Percentiles rank a stretch among this genome's conserved stretches.
phyloP scores from a whole-genome alignment of 2,329 filamentous ascomycete genomes.

The Parafenestella ontariensis region DNA sequence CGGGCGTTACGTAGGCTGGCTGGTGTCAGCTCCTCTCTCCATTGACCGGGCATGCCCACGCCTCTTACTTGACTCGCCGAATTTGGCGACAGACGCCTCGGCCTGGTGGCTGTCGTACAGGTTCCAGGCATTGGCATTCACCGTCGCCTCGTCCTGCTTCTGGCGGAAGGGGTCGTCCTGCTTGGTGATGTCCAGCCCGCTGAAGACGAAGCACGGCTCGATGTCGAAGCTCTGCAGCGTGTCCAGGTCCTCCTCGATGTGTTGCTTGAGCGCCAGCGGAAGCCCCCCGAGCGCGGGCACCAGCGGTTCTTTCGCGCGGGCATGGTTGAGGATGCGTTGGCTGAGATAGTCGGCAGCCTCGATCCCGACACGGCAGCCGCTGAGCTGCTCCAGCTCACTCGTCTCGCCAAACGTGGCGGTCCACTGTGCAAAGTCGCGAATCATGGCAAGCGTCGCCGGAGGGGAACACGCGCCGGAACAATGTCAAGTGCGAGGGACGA shows the following conservation, averaged over 20 bases:
- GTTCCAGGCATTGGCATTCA: constrained; percentile 82
- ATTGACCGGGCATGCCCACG: neutral
- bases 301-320: constrained; percentile 77
- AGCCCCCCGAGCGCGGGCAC: constrained; percentile 88
- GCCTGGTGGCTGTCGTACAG: constrained; percentile 84
- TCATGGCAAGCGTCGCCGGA: constrained; percentile 45
- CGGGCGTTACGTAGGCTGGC: constrained; percentile 67
- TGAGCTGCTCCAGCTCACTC: constrained; percentile 72
- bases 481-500: neutral
- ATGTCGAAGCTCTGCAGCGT: constrained; percentile 74
- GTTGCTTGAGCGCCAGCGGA: constrained; percentile 76
- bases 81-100: constrained; percentile 81
- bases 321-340: constrained; percentile 65
- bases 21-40: constrained; percentile 15
- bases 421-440: constrained; percentile 64
- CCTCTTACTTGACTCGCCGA: constrained; percentile 76
- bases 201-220: constrained; percentile 88
- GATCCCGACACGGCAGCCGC: constrained; percentile 78
- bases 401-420: constrained; percentile 61
- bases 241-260: constrained; percentile 79
- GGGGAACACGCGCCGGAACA: constrained; percentile 2
- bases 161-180: constrained; percentile 66
- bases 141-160: constrained; percentile 68
- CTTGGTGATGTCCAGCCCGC: constrained; percentile 80
- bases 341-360: constrained; percentile 91